These are phyloP conservation scores for Byssothecium circinans DNA, from an alignment of 2,329 filamentous ascomycete genomes.

Conservation along the genomic window DNA sequence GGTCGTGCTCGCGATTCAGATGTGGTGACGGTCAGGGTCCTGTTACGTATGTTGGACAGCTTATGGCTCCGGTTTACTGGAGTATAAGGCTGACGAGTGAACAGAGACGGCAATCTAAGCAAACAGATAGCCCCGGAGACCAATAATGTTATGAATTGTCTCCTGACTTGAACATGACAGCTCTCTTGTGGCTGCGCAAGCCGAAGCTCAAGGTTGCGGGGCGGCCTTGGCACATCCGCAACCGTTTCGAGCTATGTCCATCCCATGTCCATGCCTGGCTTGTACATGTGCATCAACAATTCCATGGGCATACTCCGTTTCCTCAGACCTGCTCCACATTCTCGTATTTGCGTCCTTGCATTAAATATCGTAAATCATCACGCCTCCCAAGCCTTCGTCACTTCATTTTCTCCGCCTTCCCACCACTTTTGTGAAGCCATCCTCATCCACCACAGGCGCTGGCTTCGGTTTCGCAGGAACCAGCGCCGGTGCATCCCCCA, in stretches of 20 bases:
- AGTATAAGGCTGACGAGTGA: no score
- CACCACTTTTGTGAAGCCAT: slow-evolving; percentile 48
- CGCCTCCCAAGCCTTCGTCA: not conserved
- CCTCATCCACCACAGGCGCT: slow-evolving; percentile 45
- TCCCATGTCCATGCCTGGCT: not conserved
- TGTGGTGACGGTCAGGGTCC: not conserved
- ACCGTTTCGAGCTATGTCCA: not conserved
- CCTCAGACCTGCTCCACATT: not conserved
- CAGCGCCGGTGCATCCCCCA: slow-evolving; percentile 42
- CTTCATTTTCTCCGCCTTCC: slow-evolving; percentile 43
- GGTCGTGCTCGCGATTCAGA: not conserved
- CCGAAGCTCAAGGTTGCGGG: not conserved
- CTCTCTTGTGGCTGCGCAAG: not conserved
- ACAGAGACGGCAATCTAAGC: not conserved
- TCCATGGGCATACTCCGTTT: not conserved
- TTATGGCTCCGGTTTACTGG: no score
- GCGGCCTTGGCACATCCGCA: slow-evolving; percentile 4
- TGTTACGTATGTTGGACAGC: not conserved
- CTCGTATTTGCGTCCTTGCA: not conserved
- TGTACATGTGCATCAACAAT: not conserved
- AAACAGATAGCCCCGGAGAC: no score
- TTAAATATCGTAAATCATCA: not conserved
- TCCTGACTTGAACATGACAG: no score
- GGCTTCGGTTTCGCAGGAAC: slow-evolving; percentile 39
- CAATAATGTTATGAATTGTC: not conserved